A percentile compares a stretch with the other conserved stretches of the same genome.
Evolutionary conservation across 2,329 filamentous ascomycete species (phyloP).

Genomic region (Sordariomycetes sp.): DNA sequence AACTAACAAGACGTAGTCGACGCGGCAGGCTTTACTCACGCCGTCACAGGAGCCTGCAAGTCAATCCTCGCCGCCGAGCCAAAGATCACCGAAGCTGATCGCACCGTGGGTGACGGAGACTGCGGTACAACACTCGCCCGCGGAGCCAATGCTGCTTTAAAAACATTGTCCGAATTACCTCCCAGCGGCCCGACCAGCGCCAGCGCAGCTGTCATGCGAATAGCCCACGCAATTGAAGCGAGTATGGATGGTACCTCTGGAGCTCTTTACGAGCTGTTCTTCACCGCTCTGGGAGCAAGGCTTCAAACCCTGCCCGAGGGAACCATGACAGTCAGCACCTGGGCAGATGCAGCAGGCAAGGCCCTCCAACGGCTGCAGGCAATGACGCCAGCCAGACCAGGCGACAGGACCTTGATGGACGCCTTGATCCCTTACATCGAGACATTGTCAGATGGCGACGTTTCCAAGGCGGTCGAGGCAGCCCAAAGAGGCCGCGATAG

Average conservation of each 20-base stretch:
- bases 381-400: not conserved
- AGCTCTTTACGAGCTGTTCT: constrained; percentile 2
- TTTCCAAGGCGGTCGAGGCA: not conserved
- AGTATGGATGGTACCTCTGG: constrained; percentile 2
- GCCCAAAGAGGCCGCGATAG: not conserved
- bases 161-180: not conserved
- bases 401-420: constrained; percentile 2
- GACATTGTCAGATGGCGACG: not conserved
- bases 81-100: not conserved
- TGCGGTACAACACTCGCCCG: constrained; percentile 1
- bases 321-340: not conserved
- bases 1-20: not conserved
- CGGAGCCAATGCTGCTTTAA: not conserved
- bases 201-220: not conserved
- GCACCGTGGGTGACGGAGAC: constrained; percentile 1
- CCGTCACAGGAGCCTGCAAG: not conserved
- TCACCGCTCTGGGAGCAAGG: not conserved
- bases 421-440: not conserved
- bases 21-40: not conserved
- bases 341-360: not conserved
- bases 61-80: not conserved
- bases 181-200: not conserved
- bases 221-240: not conserved
- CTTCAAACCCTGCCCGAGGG: not conserved
- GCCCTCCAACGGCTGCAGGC: not conserved